These are phyloP conservation scores for Teratosphaeria pseudoeucalypti DNA, from an alignment of 2,329 filamentous ascomycete genomes.

Conservation along the genomic window DNA sequence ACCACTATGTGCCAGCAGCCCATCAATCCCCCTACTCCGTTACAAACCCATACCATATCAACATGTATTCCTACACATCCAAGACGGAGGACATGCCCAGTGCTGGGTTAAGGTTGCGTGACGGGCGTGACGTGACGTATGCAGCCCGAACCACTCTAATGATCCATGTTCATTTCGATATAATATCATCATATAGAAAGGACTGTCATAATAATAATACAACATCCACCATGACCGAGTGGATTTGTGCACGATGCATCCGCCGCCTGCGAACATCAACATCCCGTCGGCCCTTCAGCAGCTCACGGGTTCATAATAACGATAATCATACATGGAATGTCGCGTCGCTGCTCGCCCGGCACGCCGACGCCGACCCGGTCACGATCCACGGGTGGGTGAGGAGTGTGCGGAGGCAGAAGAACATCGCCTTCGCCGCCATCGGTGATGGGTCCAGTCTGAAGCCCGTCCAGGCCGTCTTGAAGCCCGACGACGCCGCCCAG, in stretches of 20 bases:
- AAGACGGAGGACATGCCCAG: background rate
- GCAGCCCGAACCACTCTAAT: too few species aligned
- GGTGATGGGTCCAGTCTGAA: constrained; percentile 77
- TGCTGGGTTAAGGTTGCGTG: background rate
- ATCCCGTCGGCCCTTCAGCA: constrained; percentile 1
- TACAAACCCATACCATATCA: background rate
- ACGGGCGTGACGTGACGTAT: background rate
- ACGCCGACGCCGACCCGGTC: constrained; percentile 16
- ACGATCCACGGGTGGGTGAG: constrained; percentile 67
- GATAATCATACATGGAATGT: constrained; percentile 3
- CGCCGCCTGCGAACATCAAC: background rate
- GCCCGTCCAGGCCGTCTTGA: constrained; percentile 70
- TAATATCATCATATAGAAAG: too few species aligned
- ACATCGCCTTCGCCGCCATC: constrained; percentile 69
- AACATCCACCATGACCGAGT: background rate
- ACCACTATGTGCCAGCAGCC: background rate
- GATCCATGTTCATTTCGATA: too few species aligned
- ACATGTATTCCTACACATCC: too few species aligned
- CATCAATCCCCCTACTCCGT: background rate
- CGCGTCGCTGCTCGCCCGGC: constrained; percentile 17
- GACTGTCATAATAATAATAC: too few species aligned
- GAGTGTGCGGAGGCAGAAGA: constrained; percentile 79
- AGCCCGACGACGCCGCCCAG: constrained; percentile 60
- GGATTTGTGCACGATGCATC: background rate
- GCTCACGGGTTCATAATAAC: constrained; percentile 7